Conservation (phyloP, 1,284 basidiomycete genomes). For the Ganoderma lingzhi region DNA sequence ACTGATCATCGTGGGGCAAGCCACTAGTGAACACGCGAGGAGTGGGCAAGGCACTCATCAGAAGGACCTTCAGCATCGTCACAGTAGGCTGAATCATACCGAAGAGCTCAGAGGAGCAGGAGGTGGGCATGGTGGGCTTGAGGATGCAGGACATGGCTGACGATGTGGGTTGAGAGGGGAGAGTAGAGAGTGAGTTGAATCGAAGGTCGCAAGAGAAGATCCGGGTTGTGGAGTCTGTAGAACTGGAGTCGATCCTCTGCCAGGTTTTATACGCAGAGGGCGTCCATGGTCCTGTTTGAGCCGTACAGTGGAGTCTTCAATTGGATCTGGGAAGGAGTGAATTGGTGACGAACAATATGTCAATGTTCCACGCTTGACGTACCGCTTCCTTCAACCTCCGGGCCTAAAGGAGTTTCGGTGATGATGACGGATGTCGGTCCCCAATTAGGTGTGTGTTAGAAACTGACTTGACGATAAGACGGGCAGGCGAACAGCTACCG, state of each 20-base stretch:
- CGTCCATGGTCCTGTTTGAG: neutral
- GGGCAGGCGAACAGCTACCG: neutral
- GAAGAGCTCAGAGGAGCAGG: conserved; percentile 2
- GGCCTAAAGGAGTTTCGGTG: neutral
- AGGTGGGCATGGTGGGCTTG: conserved; percentile 5
- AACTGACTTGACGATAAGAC: neutral
- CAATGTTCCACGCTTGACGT: neutral
- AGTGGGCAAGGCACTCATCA: neutral
- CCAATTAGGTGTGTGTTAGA: neutral
- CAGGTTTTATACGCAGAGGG: neutral
- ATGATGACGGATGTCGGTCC: too few species aligned
- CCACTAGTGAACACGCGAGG: neutral
- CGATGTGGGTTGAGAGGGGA: neutral
- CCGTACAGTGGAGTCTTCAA: neutral
- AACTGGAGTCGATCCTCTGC: neutral
- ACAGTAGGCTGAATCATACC: too few species aligned
- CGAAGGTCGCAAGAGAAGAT: neutral
- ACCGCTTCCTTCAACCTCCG: neutral
- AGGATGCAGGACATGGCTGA: neutral
- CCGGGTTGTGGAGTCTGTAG: neutral
- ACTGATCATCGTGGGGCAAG: conserved; percentile 6
- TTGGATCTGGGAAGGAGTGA: neutral
- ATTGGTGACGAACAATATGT: neutral
- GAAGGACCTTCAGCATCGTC: too few species aligned
- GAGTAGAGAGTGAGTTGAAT: neutral